These are phyloP conservation scores for Shiraia sp. DNA, from an alignment of 2,329 filamentous ascomycete genomes.

Conservation along the genomic window DNA sequence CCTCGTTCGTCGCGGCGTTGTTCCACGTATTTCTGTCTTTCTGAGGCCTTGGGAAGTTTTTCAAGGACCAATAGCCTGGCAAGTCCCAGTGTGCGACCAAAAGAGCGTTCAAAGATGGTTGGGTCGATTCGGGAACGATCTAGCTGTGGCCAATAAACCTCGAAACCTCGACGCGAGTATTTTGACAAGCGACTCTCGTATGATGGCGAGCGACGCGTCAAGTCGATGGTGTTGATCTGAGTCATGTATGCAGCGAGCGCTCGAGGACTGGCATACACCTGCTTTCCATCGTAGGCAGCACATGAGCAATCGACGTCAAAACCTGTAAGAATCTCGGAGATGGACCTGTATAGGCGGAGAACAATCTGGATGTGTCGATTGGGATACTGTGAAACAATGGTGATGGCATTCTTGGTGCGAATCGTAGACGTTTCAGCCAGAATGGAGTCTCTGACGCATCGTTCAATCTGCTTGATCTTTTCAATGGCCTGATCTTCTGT, in stretches of 20 bases:
- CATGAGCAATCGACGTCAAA: constrained; percentile 88
- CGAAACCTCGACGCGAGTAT: constrained; percentile 79
- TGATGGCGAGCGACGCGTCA: constrained; percentile 78
- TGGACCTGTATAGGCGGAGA: constrained; percentile 78
- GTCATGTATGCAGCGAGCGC: constrained; percentile 79
- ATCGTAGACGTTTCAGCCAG: constrained; percentile 83
- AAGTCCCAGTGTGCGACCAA: constrained; percentile 73
- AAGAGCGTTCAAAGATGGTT: constrained; percentile 83
- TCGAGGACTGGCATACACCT: constrained; percentile 78
- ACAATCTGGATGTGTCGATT: constrained; percentile 86
- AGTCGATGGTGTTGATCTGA: constrained; percentile 79
- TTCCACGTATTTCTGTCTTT: constrained; percentile 71
- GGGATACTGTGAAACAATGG: constrained; percentile 82
- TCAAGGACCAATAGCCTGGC: constrained; percentile 80
- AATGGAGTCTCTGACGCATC: constrained; percentile 73
- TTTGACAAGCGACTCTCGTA: constrained; percentile 88
- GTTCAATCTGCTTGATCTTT: constrained; percentile 83
- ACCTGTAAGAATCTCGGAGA: constrained; percentile 82
- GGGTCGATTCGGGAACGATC: constrained; percentile 79
- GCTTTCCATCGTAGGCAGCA: constrained; percentile 76
- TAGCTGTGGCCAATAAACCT: constrained; percentile 77
- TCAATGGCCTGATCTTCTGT: constrained; percentile 76
- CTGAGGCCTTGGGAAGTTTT: constrained; percentile 69
- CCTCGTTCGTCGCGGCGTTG: constrained; percentile 74
- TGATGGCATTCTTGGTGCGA: constrained; percentile 84